Evolutionary conservation across 371 early-diverging fungal species (phyloP), one percentile per base, ranked within the genome.

Genomic region (Mortierella sp.): DNA sequence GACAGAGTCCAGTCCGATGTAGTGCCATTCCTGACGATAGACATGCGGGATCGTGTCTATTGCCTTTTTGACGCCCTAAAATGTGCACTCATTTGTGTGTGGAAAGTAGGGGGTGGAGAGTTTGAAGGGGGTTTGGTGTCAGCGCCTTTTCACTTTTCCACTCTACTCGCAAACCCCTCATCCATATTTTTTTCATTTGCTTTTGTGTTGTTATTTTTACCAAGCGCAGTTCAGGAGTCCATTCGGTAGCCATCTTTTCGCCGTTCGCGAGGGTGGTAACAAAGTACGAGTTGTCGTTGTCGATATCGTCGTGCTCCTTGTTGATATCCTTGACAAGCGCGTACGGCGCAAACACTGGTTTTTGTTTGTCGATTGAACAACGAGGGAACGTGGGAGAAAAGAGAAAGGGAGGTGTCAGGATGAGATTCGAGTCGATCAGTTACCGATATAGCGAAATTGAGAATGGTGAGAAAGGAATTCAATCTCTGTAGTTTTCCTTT

Each of bases 191-290:
- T 47, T 47, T 47, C 22, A 2, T 26, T 52, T 52, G 16, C n/a
- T 52, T 8, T 24, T 9, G 22, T 48, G 34, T 44, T 37, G 13
- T 19, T 39, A 8, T 40, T 48, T 24, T 26, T 79, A 76, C 81
- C 71, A 76, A 58, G 1, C 81, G 73, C 9, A 65, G 44, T 55
- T 76, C 73, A 19, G 81, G 81, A 24, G 55, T 70, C 81, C 81
- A 80, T 50, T 80, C 81, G 29, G 81, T 80, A 6, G 40, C 81
- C 63, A 76, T 70, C 22, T 48, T 52, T 24, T 76, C 70, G 37
- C 81, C 81, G 24, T 61, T 37, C 14, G 26, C 29, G 10, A 66
- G 44, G 0, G 66, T 71, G 44, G 73, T 72, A 70, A 69, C 24
- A 63, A 76, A 76, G 65, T 80, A 80, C 9, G 72, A 71, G 16